phyloP scores from a whole-genome alignment of 2,329 filamentous ascomycete genomes.

The Botryotinia narcissicola region DNA sequence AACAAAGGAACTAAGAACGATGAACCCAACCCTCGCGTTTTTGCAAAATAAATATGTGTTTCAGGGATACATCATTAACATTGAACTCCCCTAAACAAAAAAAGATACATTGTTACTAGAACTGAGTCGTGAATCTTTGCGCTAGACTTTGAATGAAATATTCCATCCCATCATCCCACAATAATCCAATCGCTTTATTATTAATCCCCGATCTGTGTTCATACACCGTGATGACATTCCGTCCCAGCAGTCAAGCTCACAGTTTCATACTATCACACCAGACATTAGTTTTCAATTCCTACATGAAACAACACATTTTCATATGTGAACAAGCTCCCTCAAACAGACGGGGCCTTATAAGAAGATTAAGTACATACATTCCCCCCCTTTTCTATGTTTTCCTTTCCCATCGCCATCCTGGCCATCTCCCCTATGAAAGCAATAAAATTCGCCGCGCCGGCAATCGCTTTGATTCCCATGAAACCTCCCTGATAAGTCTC shows the following conservation, averaged over 20 bases:
- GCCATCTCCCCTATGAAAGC: too few relatives aligned
- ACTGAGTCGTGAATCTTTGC: not conserved
- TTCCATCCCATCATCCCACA: not conserved
- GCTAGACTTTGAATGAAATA: not conserved
- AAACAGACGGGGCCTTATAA: too few relatives aligned
- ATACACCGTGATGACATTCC: not conserved
- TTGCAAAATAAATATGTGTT: not conserved
- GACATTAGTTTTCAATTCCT: too few relatives aligned
- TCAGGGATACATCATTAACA: not conserved
- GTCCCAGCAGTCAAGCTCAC: not conserved
- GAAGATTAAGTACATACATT: too few relatives aligned
- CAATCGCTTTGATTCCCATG: too few relatives aligned
- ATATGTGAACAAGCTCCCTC: too few relatives aligned
- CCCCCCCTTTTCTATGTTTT: too few relatives aligned
- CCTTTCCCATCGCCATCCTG: too few relatives aligned
- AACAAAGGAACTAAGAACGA: not conserved
- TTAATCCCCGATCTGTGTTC: not conserved
- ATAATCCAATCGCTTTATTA: not conserved
- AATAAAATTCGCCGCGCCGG: too few relatives aligned
- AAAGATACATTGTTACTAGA: not conserved
- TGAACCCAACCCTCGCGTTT: not conserved
- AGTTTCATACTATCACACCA: not conserved
- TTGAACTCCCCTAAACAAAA: not conserved
- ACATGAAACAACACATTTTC: too few relatives aligned
- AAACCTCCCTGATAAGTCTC: too few relatives aligned